These are phyloP conservation scores for Dicorynia guianensis DNA, from an alignment of 306 rosid genomes.

Conservation along the genomic window DNA sequence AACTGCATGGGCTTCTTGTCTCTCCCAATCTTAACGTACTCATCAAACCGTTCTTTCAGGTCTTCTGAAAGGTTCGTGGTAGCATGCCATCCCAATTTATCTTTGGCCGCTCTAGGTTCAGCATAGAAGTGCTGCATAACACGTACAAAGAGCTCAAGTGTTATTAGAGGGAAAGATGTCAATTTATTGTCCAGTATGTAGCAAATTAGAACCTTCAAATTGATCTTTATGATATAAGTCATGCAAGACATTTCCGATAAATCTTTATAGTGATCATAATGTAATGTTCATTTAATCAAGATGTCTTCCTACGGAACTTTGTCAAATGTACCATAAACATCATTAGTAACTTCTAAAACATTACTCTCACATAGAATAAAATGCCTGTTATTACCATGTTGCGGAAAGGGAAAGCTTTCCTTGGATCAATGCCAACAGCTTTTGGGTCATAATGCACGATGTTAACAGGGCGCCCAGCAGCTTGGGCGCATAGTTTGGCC, in stretches of 20 bases:
- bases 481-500: constrained; percentile 90
- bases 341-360: background rate
- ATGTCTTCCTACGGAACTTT: too few species aligned
- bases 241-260: background rate
- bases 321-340: too few species aligned
- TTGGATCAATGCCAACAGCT: constrained; percentile 80
- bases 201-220: constrained; percentile 7
- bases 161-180: background rate
- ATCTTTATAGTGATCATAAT: background rate
- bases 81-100: constrained; percentile 74
- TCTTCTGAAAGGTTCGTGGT: constrained; percentile 79
- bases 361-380: background rate
- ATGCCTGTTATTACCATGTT: constrained; percentile 58
- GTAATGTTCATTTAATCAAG: background rate
- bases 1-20: constrained; percentile 78
- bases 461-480: constrained; percentile 80
- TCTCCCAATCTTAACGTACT: constrained; percentile 86
- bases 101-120: constrained; percentile 93
- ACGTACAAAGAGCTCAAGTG: background rate
- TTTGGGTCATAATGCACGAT: constrained; percentile 91
- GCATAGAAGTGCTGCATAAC: constrained; percentile 90
- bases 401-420: constrained; percentile 96
- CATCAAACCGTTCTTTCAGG: constrained; percentile 82
- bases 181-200: background rate
- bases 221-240: constrained; percentile 8